Percentiles rank a stretch among this genome's conserved stretches.
Evolutionary conservation across 768 basidiomycete genomes (phyloP).

Genomic region (Hirschioporus abietinus): DNA sequence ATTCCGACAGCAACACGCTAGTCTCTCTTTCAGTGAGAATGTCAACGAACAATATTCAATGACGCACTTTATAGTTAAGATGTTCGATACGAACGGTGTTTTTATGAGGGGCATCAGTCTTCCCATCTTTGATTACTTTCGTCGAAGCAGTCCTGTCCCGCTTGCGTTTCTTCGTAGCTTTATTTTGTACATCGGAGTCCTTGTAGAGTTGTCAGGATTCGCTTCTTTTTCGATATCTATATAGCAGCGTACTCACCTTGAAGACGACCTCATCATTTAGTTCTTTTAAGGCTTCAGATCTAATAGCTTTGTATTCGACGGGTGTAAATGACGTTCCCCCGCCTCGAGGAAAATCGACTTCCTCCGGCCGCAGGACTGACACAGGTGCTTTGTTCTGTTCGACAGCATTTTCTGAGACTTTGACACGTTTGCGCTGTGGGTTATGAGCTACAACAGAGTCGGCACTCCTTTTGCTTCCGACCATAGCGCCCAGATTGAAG

Average conservation of each 20-base stretch:
- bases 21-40: conserved; percentile 8
- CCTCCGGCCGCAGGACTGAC: conserved; percentile 48
- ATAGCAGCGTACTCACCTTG: conserved; percentile 37
- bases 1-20: conserved; percentile 80
- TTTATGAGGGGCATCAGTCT: conserved; percentile 38
- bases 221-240: conserved; percentile 5
- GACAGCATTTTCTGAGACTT: background rate
- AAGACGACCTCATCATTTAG: conserved; percentile 72
- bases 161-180: conserved; percentile 45
- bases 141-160: conserved; percentile 27
- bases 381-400: conserved; percentile 13
- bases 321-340: conserved; percentile 88
- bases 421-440: background rate
- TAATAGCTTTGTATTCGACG: conserved; percentile 79
- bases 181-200: conserved; percentile 37
- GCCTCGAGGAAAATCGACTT: conserved; percentile 92
- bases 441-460: background rate
- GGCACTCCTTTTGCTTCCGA: background rate
- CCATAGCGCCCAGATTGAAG: background rate
- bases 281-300: conserved; percentile 80
- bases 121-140: conserved; percentile 24
- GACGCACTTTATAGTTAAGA: conserved; percentile 82
- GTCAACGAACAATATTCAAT: conserved; percentile 4
- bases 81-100: conserved; percentile 77
- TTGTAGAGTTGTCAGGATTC: conserved; percentile 17